Evolutionary conservation across 129 eudicot genomes (phyloP), one percentile per base, ranked within the genome.

Genomic region (Flaveria bidentis): DNA sequence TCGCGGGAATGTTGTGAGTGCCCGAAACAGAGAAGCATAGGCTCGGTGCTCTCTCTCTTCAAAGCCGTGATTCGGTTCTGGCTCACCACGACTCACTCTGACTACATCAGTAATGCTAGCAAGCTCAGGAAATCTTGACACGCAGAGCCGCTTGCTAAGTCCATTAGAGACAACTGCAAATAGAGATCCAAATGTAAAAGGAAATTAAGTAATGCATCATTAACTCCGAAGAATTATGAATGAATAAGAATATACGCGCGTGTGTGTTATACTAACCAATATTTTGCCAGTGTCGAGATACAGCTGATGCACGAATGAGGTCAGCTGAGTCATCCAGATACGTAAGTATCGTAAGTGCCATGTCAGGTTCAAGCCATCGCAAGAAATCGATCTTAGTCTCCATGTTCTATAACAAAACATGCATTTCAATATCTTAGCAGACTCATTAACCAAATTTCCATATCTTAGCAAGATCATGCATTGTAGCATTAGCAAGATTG

Each of bases 91-190:
- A 20, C 79, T 83, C 39, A 67, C 49, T 67, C 77, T 79, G 3
- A 42, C 58, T 26, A 81, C 76, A 42, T 20, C 18, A 42, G 69
- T 78, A 45, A 91, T 56, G 50, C 69, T 66, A 57, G 85, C 79
- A 28, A 92, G 77, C 70, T 89, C 87, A 0, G 96, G 91, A 45
- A 82, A 89, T 53, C 8, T 25, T 84, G 28, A 86, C 64, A 82
- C 16, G 76, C 93, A 94, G 42, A 94, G 71, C 60, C 82, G 86
- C 83, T 87, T 94, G 57, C 87, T 85, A 49, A 94, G 78, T 73
- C 91, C 93, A 73, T 86, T 76, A 56, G 90, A 53, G 67, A 87
- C 73, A 75, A 93, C 97, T 93, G 88, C 84, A 82, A 74, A 57
- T 20, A 56, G 14, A 9, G 33, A 57, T 22, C 33, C 36, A 30